Base-by-base conservation (phyloP, 208 protist species). In the Phytomonas francai region DNA sequence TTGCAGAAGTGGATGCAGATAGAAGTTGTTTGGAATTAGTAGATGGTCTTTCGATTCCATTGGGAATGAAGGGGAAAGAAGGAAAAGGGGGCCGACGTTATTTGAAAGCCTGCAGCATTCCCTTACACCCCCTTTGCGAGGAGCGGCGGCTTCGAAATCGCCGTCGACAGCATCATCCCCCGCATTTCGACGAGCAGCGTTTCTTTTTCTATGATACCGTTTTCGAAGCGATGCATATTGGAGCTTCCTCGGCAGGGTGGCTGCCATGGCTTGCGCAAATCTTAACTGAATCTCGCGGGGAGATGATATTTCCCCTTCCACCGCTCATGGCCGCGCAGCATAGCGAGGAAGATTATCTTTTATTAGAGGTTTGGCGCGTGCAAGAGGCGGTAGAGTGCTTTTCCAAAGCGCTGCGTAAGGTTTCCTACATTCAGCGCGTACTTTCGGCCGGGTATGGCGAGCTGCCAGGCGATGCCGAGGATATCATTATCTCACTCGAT, bases 181-280 rank as follows among this genome's bases (percentile, higher is more conserved):
- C 76, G 28, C 79, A 91, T 72, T 94, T 91, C 71, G 57, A 61
- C n/a, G 71, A 86, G 57, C 74, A 73, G 45, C 74, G 71, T 4
- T 62, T 93, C 27, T 89, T 88, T 60, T 73, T 81, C 36, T 84
- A 87, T 59, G 87, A 96, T 59, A 57, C 73, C 28, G 79, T 68
- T 31, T 90, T 93, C 27, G 49, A 72, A 33, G 72, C 74, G 29
- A n/a, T 93, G 65, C 74, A 83, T 65, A 74, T 80, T 19, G 83
- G 84, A 0, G 63, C 66, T 49, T 73, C 81, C 22, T 49, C 84
- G 62, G 71, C 70, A 25, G 84, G 82, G 28, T 45, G 39, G 39
- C 51, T 85, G 60, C 78, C 85, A 32, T 95, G 87, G 90, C 69
- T 88, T 32, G 68, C 84, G 19, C 71, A 77, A 36, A 70, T 91